These are phyloP conservation scores for Botrytis fragariae DNA, from an alignment of 2,329 filamentous ascomycete species.

Conservation along the genomic window DNA sequence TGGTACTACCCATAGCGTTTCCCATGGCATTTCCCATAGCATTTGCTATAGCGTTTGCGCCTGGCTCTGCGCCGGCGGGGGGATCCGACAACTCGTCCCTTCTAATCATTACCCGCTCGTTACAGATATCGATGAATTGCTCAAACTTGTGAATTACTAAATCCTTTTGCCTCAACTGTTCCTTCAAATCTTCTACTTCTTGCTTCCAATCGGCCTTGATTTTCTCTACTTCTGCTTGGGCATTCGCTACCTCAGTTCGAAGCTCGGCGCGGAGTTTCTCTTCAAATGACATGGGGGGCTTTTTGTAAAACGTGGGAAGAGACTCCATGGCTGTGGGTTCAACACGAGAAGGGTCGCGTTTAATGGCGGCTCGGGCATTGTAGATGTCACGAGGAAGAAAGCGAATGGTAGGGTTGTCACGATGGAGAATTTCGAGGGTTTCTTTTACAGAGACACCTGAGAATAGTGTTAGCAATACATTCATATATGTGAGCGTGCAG, in stretches of 20 bases:
- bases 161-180: conserved; percentile 61
- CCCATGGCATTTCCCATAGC: conserved; percentile 22
- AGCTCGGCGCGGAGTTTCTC: conserved; percentile 63
- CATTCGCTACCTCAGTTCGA: conserved; percentile 57
- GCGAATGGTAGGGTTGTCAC: conserved; percentile 61
- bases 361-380: conserved; percentile 65
- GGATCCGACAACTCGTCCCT: conserved; percentile 49
- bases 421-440: conserved; percentile 64
- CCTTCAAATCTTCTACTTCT: conserved; percentile 57
- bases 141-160: conserved; percentile 62
- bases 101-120: conserved; percentile 63
- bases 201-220: conserved; percentile 55
- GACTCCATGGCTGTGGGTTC: conserved; percentile 57
- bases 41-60: conserved; percentile 27
- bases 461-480: conserved; percentile 38
- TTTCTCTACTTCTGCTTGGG: conserved; percentile 56
- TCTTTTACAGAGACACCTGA: conserved; percentile 62
- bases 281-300: conserved; percentile 60
- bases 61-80: conserved; percentile 23
- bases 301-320: conserved; percentile 63
- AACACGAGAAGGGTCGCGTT: conserved; percentile 62
- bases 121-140: conserved; percentile 69
- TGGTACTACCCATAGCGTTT: neutral
- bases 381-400: conserved; percentile 65
- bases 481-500: conserved; percentile 14